A percentile compares a stretch with the other conserved stretches of the same genome.
These are phyloP conservation scores for Xylariaceae sp. DNA, from an alignment of 2,329 filamentous ascomycete genomes.

Conservation along the genomic window DNA sequence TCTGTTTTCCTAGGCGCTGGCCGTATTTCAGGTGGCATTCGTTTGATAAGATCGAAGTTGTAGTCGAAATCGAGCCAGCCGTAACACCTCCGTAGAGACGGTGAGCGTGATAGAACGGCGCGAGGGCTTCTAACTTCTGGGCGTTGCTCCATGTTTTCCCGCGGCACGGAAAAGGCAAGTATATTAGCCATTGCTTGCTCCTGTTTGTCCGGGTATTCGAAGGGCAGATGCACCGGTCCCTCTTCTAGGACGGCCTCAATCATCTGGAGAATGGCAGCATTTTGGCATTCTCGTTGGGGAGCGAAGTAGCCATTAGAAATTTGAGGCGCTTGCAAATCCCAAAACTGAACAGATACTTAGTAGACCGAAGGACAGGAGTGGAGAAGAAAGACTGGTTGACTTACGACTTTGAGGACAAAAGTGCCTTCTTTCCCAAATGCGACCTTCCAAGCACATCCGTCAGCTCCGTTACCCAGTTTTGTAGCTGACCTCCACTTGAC, in stretches of 20 bases:
- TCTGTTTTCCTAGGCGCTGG: conserved; percentile 1
- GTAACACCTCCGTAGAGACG: conserved; percentile 15
- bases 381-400: conserved; percentile 4
- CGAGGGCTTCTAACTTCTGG: neutral
- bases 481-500: conserved; percentile 10
- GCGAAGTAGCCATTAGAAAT: conserved; percentile 16
- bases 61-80: conserved; percentile 18
- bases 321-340: conserved; percentile 11
- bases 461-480: conserved; percentile 13
- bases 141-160: neutral
- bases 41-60: conserved; percentile 1
- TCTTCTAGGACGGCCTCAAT: conserved; percentile 15
- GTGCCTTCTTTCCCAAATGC: conserved; percentile 13
- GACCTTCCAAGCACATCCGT: conserved; percentile 25
- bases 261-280: conserved; percentile 25
- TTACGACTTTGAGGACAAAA: conserved; percentile 25
- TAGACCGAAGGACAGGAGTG: neutral
- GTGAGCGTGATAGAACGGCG: neutral
- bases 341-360: conserved; percentile 21
- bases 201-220: neutral
- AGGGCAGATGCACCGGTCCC: conserved; percentile 1
- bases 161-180: conserved; percentile 8
- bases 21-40: neutral
- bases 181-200: conserved; percentile 15
- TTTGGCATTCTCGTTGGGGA: conserved; percentile 24